Evolutionary conservation across 129 eudicot genomes (phyloP), one percentile per base, ranked within the genome.

Genomic region (Chrysanthemum seticuspe): DNA sequence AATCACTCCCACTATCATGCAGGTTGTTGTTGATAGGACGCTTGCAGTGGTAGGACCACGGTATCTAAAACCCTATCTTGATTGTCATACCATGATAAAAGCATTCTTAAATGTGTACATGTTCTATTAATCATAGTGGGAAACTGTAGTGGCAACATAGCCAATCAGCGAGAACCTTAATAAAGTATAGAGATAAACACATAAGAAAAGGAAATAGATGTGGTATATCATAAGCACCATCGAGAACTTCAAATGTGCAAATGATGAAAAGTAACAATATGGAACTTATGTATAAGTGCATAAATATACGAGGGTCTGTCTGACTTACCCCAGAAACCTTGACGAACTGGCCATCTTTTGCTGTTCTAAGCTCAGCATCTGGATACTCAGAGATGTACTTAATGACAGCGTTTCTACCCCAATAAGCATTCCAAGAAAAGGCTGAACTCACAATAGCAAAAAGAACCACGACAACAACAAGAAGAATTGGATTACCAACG

Each of bases 241-340:
- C 2, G 58, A 53, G 0, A 5, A 11, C 1, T 53, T 13, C 19
- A 53, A 53, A 53, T 13, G 2, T 6, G 10, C 47, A 40, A 53
- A 16, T 53, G 0, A 11, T 3, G 13, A 0, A 53, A 53, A 53
- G 13, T 53, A 0, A 16, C 8, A 69, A 53, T 14, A 14, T 10
- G 10, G 62, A 31, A 40, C 31, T n/a, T n/a, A n/a, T n/a, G n/a
- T n/a, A n/a, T n/a, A n/a, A n/a, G 47, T 4, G 48, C 45, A 31
- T 27, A 15, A 23, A 14, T 52, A 10, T 9, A 10, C n/a, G 65
- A 11, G 65, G 40, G 2, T 71, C 29, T 50, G 75, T 69, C 64
- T 29, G 57, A 67, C 89, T 13, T 87, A 87, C 93, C 93, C 93
- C 93, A 54, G 93, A 82, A 79, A 87, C 87, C 73, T 87, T 87